These are phyloP conservation scores for Neonectria magnoliae DNA, from an alignment of 2,329 filamentous ascomycete genomes.

Conservation along the genomic window DNA sequence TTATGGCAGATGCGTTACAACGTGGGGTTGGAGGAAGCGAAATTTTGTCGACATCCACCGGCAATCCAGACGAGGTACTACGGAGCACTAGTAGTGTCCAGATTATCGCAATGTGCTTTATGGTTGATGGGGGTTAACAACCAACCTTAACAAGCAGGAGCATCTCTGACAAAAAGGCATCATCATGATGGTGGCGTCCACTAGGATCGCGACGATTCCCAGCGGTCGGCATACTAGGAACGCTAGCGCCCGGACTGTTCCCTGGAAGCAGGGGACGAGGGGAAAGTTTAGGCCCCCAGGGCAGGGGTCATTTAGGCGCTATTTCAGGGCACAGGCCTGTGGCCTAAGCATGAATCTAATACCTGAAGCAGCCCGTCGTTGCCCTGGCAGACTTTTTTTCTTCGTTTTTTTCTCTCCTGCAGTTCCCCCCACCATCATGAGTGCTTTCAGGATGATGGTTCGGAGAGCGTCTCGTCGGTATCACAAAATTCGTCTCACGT, in stretches of 20 bases:
- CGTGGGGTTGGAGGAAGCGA: background rate
- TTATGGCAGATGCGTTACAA: background rate
- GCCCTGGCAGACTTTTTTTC: too few relatives aligned
- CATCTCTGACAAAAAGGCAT: too few relatives aligned
- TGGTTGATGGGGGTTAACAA: background rate
- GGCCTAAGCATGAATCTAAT: too few relatives aligned
- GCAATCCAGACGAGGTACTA: too few relatives aligned
- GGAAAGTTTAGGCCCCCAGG: background rate
- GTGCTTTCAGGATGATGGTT: background rate
- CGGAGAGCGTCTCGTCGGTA: background rate
- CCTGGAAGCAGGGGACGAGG: slow-evolving; percentile 8
- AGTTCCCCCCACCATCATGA: background rate
- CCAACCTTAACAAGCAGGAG: too few relatives aligned
- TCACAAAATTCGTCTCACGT: background rate
- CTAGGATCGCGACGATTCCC: background rate
- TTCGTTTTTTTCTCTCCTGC: background rate
- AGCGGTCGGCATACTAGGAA: background rate
- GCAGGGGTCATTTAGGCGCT: background rate
- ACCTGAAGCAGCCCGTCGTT: too few relatives aligned
- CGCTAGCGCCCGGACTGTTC: slow-evolving; percentile 5
- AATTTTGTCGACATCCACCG: background rate
- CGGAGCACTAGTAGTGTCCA: too few relatives aligned
- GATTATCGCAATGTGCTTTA: background rate
- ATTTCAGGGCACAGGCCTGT: background rate
- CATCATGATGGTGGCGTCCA: background rate